Conservation (phyloP, 257 asterid species). For the Nicotiana noctiflora region DNA sequence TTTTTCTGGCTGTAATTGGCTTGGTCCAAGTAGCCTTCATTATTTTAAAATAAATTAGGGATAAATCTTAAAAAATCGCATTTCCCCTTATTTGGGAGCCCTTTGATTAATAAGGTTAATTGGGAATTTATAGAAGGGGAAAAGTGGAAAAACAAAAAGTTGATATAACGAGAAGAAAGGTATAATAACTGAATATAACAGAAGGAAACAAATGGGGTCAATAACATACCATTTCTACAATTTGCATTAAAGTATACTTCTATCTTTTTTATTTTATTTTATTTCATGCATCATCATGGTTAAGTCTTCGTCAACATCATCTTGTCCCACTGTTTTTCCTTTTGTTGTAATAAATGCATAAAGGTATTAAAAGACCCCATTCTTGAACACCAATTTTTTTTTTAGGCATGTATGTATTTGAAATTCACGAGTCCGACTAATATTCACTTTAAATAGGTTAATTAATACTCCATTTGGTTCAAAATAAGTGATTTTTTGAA, state of each 20-base stretch:
- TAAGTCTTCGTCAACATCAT: neutral
- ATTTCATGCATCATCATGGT: conserved; percentile 5
- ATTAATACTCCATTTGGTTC: too few relatives aligned
- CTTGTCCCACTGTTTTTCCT: neutral
- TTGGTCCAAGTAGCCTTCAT: neutral
- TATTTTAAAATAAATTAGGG: neutral
- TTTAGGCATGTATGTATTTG: neutral
- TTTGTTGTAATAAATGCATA: conserved; percentile 2
- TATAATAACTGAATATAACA: neutral
- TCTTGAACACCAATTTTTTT: neutral
- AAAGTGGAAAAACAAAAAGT: neutral
- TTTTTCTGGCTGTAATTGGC: neutral
- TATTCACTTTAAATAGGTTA: neutral
- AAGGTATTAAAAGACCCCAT: neutral
- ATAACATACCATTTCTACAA: neutral
- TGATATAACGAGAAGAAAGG: neutral
- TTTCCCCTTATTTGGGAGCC: neutral
- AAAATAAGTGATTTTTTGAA: too few relatives aligned
- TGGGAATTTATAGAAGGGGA: neutral
- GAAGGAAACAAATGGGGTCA: conserved; percentile 8
- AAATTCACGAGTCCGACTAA: neutral
- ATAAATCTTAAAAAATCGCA: neutral
- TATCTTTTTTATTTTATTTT: too few relatives aligned
- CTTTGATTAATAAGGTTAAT: neutral
- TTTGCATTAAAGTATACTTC: neutral